Evolutionary conservation across 345 rosid genomes (phyloP), one percentile per base, ranked within the genome.

Genomic region (Populus nigra): DNA sequence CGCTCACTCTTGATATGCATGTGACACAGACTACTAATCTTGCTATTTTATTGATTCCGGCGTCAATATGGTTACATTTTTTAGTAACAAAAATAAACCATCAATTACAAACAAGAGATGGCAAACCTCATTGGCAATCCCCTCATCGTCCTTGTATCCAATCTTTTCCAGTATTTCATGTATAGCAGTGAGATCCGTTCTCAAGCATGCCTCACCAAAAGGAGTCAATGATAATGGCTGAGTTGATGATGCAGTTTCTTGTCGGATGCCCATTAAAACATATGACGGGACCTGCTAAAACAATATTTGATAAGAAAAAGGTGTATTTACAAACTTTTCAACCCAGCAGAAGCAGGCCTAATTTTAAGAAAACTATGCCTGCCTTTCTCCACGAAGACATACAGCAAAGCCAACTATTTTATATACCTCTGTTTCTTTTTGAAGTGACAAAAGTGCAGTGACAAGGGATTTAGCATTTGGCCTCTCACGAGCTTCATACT

Each of bases 401-500:
- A 18, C 27, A 43, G 53, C 23, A 18, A 27, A 45, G 43, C 43
- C 29, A 73, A 23, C 59, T 10, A 57, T 35, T 38, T 50, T 11
- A 68, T 81, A 77, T 79, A 91, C 97, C 87, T 92, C 97, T 25
- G 88, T 86, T 82, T 93, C 93, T 78, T 91, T 94, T 84, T 96
- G 96, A 74, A 96, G 93, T 17, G 91, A 83, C 80, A 86, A 68
- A 39, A 96, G 97, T 77, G 93, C 86, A 17, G 84, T 73, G 74
- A 91, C 89, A 76, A 96, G 92, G 74, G 96, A 91, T 86, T 91
- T 96, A 23, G 94, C 86, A 81, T 90, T 92, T 38, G 99, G 98
- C 77, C 98, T 94, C 83, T 96, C 93, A 50, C 97, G 97, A 85
- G 98, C 90, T 88, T 91, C 96, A 83, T 90, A 84, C 82, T 91